Evolutionary conservation across 2,329 filamentous ascomycete genomes (phyloP).

Genomic region (Aspergillus spinulosporus): DNA sequence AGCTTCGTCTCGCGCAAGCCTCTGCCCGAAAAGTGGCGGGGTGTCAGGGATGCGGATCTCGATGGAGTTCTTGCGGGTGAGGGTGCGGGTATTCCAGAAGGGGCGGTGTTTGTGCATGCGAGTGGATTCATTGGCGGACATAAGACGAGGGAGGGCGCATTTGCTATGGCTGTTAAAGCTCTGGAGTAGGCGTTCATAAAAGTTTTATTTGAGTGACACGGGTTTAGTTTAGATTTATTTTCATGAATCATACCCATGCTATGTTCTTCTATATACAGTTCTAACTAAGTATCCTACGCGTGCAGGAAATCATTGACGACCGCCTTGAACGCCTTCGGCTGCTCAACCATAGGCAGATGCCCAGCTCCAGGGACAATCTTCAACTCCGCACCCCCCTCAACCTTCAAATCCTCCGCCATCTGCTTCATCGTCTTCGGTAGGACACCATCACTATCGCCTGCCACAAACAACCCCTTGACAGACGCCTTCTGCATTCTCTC

Average conservation of each 20-base stretch:
- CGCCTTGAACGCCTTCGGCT: constrained; percentile 66
- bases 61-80: constrained; percentile 56
- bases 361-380: constrained; percentile 69
- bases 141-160: constrained; percentile 82
- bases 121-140: constrained; percentile 96
- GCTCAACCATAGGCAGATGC: constrained; percentile 82
- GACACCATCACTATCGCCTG: constrained; percentile 71
- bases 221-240: background rate
- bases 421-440: constrained; percentile 77
- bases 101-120: constrained; percentile 90
- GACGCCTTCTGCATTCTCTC: constrained; percentile 41
- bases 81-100: constrained; percentile 42
- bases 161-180: constrained; percentile 67
- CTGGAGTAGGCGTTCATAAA: background rate
- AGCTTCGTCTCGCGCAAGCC: constrained; percentile 92
- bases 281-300: constrained; percentile 5
- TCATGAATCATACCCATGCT: background rate
- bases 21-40: constrained; percentile 87
- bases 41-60: constrained; percentile 81
- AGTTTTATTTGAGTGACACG: background rate
- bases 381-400: constrained; percentile 59
- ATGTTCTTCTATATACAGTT: constrained; percentile 6
- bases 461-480: constrained; percentile 63
- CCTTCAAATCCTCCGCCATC: constrained; percentile 62
- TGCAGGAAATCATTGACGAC: constrained; percentile 61